Base-by-base conservation (phyloP, 1,284 basidiomycete genomes). In the Sporisorium exsertum region DNA sequence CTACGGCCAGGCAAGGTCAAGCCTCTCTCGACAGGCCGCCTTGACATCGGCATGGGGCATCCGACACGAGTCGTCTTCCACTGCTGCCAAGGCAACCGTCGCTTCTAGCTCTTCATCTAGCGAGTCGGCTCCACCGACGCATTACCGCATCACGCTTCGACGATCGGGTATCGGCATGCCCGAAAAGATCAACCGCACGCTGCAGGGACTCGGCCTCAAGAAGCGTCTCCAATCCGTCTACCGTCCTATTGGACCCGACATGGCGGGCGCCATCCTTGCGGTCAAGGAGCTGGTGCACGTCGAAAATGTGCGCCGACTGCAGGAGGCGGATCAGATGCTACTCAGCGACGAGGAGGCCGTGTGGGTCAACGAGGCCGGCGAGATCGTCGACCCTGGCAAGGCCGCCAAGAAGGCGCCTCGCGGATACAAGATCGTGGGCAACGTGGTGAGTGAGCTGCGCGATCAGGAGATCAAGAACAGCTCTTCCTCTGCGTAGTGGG, bases 231-330 rank as follows among this genome's bases (percentile, higher is more conserved):
- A 93, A 81, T 93, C 91, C 0, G 93, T 94, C 40, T 94, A 91
- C 85, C 91, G 92, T 70, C 86, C 87, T 8, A 92, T 93, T 74
- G 88, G 88, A 0, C 90, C 91, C 0, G 91, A 92, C 67, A 88
- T 90, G 24, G 93, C 93, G 0, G 93, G 93, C 26, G 93, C 92
- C 84, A 93, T 95, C 56, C 88, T 95, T 43, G 87, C 87, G 15
- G 90, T 94, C 63, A 95, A 95, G 88, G 93, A 95, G 87, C 87
- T 95, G 37, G 89, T 95, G n/a, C 90, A 91, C 80, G 93, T 94
- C 59, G 89, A 92, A 82, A 94, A 94, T 81, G 93, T 95, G 10
- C 61, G 83, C 10, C 55, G 71, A 12, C 55, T 84, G n/a, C 64
- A 69, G 18, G 67, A 79, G 35, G 62, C 64, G 2, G 80, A 81